Base-by-base conservation (phyloP, 352 stramenopile genomes). In the Pythium dissimile region DNA sequence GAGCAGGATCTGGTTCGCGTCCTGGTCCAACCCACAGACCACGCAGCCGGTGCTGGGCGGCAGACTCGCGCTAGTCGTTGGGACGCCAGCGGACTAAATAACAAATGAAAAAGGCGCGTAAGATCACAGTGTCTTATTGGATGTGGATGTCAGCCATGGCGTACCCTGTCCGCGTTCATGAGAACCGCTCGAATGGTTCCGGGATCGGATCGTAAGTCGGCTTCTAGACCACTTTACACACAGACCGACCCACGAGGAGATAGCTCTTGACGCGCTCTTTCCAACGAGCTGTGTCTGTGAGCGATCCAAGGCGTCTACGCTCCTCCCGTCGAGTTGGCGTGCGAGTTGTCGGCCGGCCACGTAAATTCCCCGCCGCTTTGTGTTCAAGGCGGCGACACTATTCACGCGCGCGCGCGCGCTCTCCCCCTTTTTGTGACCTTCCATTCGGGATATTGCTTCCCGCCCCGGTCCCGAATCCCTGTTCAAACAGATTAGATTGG, bases 1-100 rank as follows among this genome's bases (percentile, higher is more conserved):
- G 9, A 94, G 73, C 45, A 94, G 44, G 54, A 94, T 94, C 55
- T 79, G 85, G 67, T 89, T 79, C 21, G 75, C 82, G 61, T 92
- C 78, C 59, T 88, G 78, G 68, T 89, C 75, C 26, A 73, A 58
- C 5, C 84, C 71, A 53, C 84, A 94, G 26, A 88, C 71, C 24
- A 80, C 71, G 59, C 84, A 94, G 46, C 82, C 62, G 26, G 60
- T 56, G 34, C 60, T 42, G 24, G 41, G 18, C 26, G 18, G 31
- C 23, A 28, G 28, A 15, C 21, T 50, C 13, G n/a, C 31, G n/a
- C 37, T 9, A 35, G 48, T 16, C 27, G 21, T 21, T 16, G 46
- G 10, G 31, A 20, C 45, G 7, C 8, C 31, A 35, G 45, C 28
- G 38, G 26, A 26, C n/a, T n/a, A n/a, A n/a, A n/a, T n/a, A n/a